Percentiles rank a stretch among this genome's conserved stretches.
Evolutionary conservation across 768 basidiomycete genomes (phyloP).

Genomic region (Serendipita sp.): DNA sequence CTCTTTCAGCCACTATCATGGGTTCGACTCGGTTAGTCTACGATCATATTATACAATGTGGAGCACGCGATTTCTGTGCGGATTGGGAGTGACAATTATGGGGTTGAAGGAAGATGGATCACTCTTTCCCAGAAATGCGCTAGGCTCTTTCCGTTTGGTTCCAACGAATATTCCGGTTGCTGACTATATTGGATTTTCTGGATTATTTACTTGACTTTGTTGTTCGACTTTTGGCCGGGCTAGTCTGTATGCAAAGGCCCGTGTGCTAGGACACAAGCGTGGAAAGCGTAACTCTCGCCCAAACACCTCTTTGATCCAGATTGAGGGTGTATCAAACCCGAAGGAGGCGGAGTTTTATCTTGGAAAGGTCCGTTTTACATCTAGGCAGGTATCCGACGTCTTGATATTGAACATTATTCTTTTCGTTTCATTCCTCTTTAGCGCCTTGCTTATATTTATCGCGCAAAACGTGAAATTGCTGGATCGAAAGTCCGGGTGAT

Average conservation of each 20-base stretch:
- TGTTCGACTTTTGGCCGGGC: background rate
- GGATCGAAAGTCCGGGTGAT: slow-evolving; percentile 95
- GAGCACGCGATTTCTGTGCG: too few relatives aligned
- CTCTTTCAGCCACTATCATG: background rate
- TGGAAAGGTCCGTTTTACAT: slow-evolving; percentile 60
- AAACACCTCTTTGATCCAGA: slow-evolving; percentile 91
- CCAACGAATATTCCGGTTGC: background rate
- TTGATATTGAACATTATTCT: background rate
- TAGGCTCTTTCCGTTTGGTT: background rate
- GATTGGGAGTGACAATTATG: too few relatives aligned
- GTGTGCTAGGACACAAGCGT: slow-evolving; percentile 95
- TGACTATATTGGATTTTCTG: background rate
- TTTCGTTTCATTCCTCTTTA: slow-evolving; percentile 18
- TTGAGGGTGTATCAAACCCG: slow-evolving; percentile 88
- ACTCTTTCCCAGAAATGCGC: background rate
- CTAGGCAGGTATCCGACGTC: background rate
- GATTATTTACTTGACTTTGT: background rate
- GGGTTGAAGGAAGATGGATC: too few relatives aligned
- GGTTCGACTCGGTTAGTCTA: slow-evolving; percentile 2
- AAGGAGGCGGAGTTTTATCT: slow-evolving; percentile 96
- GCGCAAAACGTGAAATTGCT: slow-evolving; percentile 83
- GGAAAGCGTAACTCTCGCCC: slow-evolving; percentile 93
- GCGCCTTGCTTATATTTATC: slow-evolving; percentile 97
- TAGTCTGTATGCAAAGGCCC: slow-evolving; percentile 93
- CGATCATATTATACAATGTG: too few relatives aligned